Evolutionary conservation across 257 asterid genomes (phyloP).

Genomic region (Solanum dulcamara): DNA sequence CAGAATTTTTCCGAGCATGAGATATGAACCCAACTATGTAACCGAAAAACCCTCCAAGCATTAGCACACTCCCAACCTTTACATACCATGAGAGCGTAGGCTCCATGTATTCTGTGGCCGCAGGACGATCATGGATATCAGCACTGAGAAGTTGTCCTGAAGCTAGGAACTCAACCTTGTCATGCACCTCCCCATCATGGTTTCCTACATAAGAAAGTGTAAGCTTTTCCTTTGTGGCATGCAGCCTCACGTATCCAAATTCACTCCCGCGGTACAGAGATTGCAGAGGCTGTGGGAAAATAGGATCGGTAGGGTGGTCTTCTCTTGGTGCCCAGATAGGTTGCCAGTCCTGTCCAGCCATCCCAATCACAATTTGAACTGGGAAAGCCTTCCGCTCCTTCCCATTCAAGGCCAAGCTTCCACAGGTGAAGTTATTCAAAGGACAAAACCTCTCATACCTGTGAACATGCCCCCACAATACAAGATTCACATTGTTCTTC

Average conservation of each 20-base stretch:
- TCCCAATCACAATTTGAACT: slow-evolving; percentile 80
- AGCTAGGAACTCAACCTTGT: slow-evolving; percentile 68
- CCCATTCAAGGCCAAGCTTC: slow-evolving; percentile 31
- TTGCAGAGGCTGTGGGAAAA: slow-evolving; percentile 71
- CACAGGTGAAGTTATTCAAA: slow-evolving; percentile 71
- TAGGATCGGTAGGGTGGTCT: slow-evolving; percentile 43
- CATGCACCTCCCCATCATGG: slow-evolving; percentile 86
- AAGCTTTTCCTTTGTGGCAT: slow-evolving; percentile 57
- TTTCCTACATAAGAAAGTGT: slow-evolving; percentile 69
- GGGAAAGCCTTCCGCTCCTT: slow-evolving; percentile 37
- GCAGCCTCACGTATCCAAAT: slow-evolving; percentile 67
- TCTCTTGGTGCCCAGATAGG: slow-evolving; percentile 78
- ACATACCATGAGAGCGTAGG: slow-evolving; percentile 42
- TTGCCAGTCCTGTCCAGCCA: slow-evolving; percentile 96
- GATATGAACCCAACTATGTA: slow-evolving; percentile 52
- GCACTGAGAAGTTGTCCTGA: slow-evolving; percentile 56
- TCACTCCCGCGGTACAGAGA: slow-evolving; percentile 76
- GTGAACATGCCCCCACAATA: slow-evolving; percentile 93
- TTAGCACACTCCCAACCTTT: slow-evolving; percentile 34
- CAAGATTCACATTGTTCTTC: slow-evolving; percentile 57
- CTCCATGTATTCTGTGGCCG: neutral
- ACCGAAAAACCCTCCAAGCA: slow-evolving; percentile 71
- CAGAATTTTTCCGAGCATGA: slow-evolving; percentile 26
- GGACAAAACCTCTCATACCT: slow-evolving; percentile 90
- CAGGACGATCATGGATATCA: neutral